phyloP scores from a whole-genome alignment of 345 rosid genomes.

The Microcos paniculata region DNA sequence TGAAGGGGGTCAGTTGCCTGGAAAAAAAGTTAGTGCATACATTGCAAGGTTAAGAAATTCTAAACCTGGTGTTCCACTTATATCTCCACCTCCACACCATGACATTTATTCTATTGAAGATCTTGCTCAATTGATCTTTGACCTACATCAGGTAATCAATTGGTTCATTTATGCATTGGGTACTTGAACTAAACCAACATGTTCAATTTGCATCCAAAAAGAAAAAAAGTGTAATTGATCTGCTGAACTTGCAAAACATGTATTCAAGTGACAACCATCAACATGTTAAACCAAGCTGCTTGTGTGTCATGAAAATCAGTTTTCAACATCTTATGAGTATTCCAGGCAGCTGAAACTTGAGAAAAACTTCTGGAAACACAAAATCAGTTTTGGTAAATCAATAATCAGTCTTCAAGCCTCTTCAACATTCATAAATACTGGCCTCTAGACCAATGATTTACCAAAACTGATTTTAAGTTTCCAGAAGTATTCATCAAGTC shows the following conservation, averaged over 20 bases:
- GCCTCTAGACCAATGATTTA: background rate
- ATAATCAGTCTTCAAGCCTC: too few species aligned
- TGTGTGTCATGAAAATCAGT: conserved; percentile 5
- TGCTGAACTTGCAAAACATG: background rate
- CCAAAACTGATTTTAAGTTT: background rate
- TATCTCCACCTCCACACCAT: conserved; percentile 98
- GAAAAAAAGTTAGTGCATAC: conserved; percentile 98
- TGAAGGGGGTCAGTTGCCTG: conserved; percentile 98
- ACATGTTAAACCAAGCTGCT: background rate
- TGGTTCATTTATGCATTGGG: conserved; percentile 4
- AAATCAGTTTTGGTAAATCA: background rate
- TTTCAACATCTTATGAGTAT: background rate
- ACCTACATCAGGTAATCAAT: conserved; percentile 87
- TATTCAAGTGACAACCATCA: background rate
- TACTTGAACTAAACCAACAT: background rate
- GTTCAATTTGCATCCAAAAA: background rate
- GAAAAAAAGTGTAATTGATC: background rate
- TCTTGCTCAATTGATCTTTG: conserved; percentile 96
- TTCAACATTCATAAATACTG: too few species aligned
- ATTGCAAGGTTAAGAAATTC: conserved; percentile 95
- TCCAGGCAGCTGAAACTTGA: background rate
- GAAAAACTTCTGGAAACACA: background rate
- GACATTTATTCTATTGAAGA: conserved; percentile 98
- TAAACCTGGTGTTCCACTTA: conserved; percentile 98
- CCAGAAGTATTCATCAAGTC: background rate